A percentile compares a stretch with the other conserved stretches of the same genome.
These are phyloP conservation scores for Phytophthora palmivora DNA, from an alignment of 352 stramenopile species.

Conservation along the genomic window DNA sequence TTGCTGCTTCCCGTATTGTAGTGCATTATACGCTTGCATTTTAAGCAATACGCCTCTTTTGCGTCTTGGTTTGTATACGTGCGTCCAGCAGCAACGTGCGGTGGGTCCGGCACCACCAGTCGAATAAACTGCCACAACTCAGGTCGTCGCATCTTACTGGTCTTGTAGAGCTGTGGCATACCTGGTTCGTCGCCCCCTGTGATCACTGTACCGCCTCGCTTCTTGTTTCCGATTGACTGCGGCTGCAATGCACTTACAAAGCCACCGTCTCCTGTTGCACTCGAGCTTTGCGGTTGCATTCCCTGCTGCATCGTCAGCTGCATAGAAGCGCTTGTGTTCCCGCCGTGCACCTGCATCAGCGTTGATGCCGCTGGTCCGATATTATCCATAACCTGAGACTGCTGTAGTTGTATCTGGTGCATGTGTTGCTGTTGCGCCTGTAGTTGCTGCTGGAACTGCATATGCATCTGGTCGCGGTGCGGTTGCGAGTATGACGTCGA, in stretches of 20 bases:
- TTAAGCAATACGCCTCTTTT: slow-evolving; percentile 60
- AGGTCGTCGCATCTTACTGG: slow-evolving; percentile 63
- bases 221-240: not conserved
- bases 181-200: slow-evolving; percentile 21
- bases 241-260: not conserved
- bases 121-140: slow-evolving; percentile 68
- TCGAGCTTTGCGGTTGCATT: slow-evolving; percentile 11
- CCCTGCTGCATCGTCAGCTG: slow-evolving; percentile 22
- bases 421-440: no score
- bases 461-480: slow-evolving; percentile 31
- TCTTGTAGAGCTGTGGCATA: slow-evolving; percentile 56
- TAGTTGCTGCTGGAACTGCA: slow-evolving; percentile 45
- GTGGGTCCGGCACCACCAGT: slow-evolving; percentile 55
- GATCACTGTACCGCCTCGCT: slow-evolving; percentile 8
- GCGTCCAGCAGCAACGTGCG: slow-evolving; percentile 41
- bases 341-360: slow-evolving; percentile 30
- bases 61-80: slow-evolving; percentile 66
- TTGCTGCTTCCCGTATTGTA: slow-evolving; percentile 67
- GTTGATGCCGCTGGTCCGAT: slow-evolving; percentile 25
- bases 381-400: slow-evolving; percentile 8
- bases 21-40: slow-evolving; percentile 65
- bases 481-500: slow-evolving; percentile 21
- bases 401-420: slow-evolving; percentile 30
- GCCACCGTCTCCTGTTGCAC: not conserved
- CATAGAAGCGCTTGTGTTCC: slow-evolving; percentile 3